Evolutionary conservation across 805 yeast genomes (phyloP).

Genomic region (Metschnikowia arizonensis): DNA sequence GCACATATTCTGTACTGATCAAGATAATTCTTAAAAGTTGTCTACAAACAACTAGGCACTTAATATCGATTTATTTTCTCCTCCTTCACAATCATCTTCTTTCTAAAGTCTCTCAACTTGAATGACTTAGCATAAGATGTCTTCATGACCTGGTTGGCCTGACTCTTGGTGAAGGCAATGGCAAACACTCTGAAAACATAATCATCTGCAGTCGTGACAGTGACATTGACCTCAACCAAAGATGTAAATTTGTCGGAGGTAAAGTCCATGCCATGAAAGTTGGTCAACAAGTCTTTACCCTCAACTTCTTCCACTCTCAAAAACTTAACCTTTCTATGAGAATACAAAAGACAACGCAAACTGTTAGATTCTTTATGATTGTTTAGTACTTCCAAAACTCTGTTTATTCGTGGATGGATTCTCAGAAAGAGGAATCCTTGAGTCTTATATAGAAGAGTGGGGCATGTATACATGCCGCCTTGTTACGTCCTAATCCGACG

Average conservation of each 20-base stretch:
- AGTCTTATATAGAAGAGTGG: too few species aligned
- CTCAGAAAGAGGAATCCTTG: too few species aligned
- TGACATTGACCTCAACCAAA: constrained; percentile 94
- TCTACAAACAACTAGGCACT: too few species aligned
- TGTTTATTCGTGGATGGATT: too few species aligned
- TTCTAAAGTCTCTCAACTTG: constrained; percentile 95
- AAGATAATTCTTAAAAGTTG: too few species aligned
- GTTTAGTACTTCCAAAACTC: too few species aligned
- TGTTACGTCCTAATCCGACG: too few species aligned
- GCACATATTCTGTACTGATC: too few species aligned
- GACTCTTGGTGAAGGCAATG: constrained; percentile 98
- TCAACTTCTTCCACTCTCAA: constrained; percentile 98
- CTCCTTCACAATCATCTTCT: constrained; percentile 93
- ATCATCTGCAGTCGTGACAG: constrained; percentile 97
- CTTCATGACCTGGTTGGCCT: constrained; percentile 94
- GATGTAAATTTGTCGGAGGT: constrained; percentile 97
- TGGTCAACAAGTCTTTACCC: constrained; percentile 97
- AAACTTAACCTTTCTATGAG: constrained; percentile 94
- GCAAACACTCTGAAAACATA: constrained; percentile 94
- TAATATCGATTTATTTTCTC: too few species aligned
- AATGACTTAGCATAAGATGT: constrained; percentile 97
- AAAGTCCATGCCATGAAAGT: constrained; percentile 99
- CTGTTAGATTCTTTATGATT: too few species aligned
- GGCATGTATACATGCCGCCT: too few species aligned
- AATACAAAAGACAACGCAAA: too few species aligned